phyloP scores from a whole-genome alignment of 495 filamentous ascomycete genomes.

The Friedmanniomyces simplex region DNA sequence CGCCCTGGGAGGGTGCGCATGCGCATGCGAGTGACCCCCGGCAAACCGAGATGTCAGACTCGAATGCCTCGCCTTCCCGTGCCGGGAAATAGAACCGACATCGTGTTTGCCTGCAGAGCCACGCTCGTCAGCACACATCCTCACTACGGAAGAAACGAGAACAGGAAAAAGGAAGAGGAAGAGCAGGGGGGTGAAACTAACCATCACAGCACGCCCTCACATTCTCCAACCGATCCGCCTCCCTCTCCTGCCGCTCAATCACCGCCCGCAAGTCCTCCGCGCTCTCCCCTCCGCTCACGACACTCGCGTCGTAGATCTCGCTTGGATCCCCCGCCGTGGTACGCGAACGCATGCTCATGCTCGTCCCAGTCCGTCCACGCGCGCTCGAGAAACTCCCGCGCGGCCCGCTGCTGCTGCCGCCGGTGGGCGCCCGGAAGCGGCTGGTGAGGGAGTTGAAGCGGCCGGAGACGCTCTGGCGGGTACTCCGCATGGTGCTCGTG shows the following conservation, averaged over 20 bases:
- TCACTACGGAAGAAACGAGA: background rate
- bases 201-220: conserved; percentile 96
- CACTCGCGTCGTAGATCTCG: conserved; percentile 54
- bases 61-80: conserved; percentile 1
- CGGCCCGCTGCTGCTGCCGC: background rate
- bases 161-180: no score
- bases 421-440: conserved; percentile 15
- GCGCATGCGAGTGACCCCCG: conserved; percentile 7
- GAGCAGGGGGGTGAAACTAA: conserved; percentile 37
- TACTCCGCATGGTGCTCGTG: background rate
- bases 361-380: background rate
- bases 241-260: conserved; percentile 63
- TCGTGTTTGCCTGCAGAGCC: conserved; percentile 22
- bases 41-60: background rate
- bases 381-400: conserved; percentile 6
- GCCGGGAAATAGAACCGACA: conserved; percentile 17
- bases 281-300: conserved; percentile 52
- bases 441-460: conserved; percentile 28
- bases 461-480: conserved; percentile 23
- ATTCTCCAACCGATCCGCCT: conserved; percentile 75
- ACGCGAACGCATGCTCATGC: background rate
- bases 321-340: conserved; percentile 2
- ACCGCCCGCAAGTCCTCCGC: conserved; percentile 68
- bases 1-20: conserved; percentile 7
- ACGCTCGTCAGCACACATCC: background rate